Base-by-base conservation (phyloP, 306 rosid species). In the Medicago ruthenica region DNA sequence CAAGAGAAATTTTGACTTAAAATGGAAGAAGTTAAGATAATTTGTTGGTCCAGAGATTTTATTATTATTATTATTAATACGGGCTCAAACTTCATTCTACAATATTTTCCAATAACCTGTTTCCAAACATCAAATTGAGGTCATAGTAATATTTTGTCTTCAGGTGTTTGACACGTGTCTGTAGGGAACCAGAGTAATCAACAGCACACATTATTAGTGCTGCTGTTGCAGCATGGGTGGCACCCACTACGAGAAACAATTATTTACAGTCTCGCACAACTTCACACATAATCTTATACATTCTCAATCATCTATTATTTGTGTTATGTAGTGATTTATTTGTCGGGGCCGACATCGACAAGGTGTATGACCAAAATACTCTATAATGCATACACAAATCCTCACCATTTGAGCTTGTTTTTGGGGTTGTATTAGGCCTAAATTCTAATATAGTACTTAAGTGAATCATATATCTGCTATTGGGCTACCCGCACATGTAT, bases 31-130 rank as follows among this genome's bases (percentile, higher is more conserved):
- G 40, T 72, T 64, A 47, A 45, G 61, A 15, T 24, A 42, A 31
- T 44, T 13, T 12, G 37, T 65, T 73, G 41, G 27, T 73, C 62
- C 34, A 16, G 47, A 27, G 60, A 54, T 72, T 53, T 39, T 63
- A 50, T 10, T 36, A 39, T 51, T 36, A 39, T 51, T 41, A 50
- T 10, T 36, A 39, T 51, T 27, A 27, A 16, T 63, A 22, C 21
- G 0, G 14, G 24, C 57, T 21, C 60, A 70, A 64, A 69, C 54
- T 77, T 78, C 39, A 76, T 16, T 55, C 54, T 15, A 31, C 16
- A 39, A 39, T 65, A 54, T 53, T 76, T 76, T 45, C 78, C 11
- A 66, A 55, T 54, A 22, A 76, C 47, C 18, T 44, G 11, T 67
- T 41, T 62, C 11, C 81, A 58, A 59, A 67, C 24, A 67, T 58